These are phyloP conservation scores for Cercospora sojina DNA, from an alignment of 2,329 filamentous ascomycete species.

Conservation along the genomic window DNA sequence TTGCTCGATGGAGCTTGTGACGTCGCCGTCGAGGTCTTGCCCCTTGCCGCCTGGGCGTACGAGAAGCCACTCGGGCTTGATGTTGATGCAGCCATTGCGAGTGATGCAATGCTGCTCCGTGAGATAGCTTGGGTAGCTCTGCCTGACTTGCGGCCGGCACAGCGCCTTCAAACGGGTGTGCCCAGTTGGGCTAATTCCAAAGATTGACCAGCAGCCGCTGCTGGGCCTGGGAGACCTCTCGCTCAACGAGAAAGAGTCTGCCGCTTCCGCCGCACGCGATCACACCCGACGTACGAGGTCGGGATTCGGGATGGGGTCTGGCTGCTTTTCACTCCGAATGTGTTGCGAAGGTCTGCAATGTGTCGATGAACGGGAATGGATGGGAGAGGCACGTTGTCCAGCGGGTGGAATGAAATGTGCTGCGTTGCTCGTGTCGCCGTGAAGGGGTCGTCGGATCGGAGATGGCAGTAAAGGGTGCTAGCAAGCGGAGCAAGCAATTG, in stretches of 20 bases:
- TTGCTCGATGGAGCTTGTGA: constrained; percentile 49
- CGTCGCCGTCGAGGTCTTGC: constrained; percentile 56
- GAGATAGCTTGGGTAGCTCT: constrained; percentile 10
- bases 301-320: neutral
- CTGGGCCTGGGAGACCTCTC: constrained; percentile 18
- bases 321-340: neutral
- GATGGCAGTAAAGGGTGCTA: neutral
- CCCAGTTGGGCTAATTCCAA: constrained; percentile 28
- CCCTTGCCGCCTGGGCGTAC: constrained; percentile 93
- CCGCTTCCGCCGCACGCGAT: constrained; percentile 17
- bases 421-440: constrained; percentile 8
- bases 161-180: constrained; percentile 27
- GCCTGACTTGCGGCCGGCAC: constrained; percentile 21
- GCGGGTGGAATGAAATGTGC: neutral
- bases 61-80: constrained; percentile 61
- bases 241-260: constrained; percentile 16
- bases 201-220: constrained; percentile 29
- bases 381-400: constrained; percentile 4
- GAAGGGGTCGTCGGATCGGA: constrained; percentile 2
- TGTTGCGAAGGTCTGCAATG: constrained; percentile 7
- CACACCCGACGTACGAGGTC: constrained; percentile 7
- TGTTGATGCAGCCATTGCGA: constrained; percentile 32
- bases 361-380: constrained; percentile 12
- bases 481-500: constrained; percentile 10
- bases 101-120: constrained; percentile 14